Evolutionary conservation across 148 eudicot species (phyloP), one percentile per base, ranked within the genome.

Genomic region (Rhododendron ferrugineum): DNA sequence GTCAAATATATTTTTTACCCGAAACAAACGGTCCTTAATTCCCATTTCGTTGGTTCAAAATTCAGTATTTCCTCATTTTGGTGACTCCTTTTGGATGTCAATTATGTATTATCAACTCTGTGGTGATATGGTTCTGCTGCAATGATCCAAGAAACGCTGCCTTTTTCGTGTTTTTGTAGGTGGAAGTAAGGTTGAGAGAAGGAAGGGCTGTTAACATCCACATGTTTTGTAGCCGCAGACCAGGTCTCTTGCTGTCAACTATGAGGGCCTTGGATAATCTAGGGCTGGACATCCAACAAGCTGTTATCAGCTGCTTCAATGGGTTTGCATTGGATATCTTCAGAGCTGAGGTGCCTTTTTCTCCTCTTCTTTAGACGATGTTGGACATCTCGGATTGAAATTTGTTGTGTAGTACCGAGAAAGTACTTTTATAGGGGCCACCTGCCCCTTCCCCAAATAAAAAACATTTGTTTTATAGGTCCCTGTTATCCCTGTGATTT

Each of bases 271-370:
- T 96, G 82, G 99, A 95, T 85, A 87, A 86, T 23, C 93, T 95
- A 54, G 98, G 97, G 49, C 85, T 96, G 64, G 98, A 96, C 84
- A 89, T 96, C 79, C 97, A 96, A 85, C 99, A 96, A 90, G 99
- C 99, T 14, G 96, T 94, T 72, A 92, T 96, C 84, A 96, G 98
- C 89, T 96, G 97, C 88, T 93, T 95, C 93, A 95, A 96, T 88
- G 99, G 99, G 8, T 96, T 96, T 79, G 93, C 97, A 11, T 85
- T 96, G 91, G 99, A 96, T 87, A 90, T 96, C 83, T 96, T 95
- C 79, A 90, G 94, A 18, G 99, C 99, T 88, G 98, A 96, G 99
- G 99, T 96, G 79, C 78, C 26, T 78, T 79, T 58, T 32, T 79
- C 58, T 11, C 26, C 1, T 50, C 46, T 23, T 23, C 7, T 34